Evolutionary conservation across 768 basidiomycete species (phyloP).

Genomic region (Collybia nuda): DNA sequence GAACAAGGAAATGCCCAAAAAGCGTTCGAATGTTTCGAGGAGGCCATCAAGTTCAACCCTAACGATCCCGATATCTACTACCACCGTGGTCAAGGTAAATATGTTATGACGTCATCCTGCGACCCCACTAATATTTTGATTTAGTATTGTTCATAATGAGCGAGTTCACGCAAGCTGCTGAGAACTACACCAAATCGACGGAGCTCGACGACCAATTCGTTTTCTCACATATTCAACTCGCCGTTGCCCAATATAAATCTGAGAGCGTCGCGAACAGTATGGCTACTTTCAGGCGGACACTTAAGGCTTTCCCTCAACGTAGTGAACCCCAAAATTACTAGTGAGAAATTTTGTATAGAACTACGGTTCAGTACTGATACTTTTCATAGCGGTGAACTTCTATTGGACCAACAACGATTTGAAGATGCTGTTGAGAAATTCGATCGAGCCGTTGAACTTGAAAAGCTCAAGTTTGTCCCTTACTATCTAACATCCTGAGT

Average conservation of each 20-base stretch:
- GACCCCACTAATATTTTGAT: background rate
- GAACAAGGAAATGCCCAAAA: slow-evolving; percentile 81
- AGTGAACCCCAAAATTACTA: slow-evolving; percentile 96
- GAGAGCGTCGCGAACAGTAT: slow-evolving; percentile 78
- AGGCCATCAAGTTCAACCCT: slow-evolving; percentile 79
- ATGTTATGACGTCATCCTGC: background rate
- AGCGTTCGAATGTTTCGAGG: slow-evolving; percentile 90
- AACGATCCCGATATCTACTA: slow-evolving; percentile 96
- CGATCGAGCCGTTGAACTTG: slow-evolving; percentile 87
- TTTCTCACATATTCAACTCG: slow-evolving; percentile 96
- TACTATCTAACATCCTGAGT: background rate
- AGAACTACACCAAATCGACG: slow-evolving; percentile 91
- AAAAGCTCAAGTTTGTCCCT: slow-evolving; percentile 65
- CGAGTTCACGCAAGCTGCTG: slow-evolving; percentile 81
- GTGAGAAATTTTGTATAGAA: slow-evolving; percentile 42
- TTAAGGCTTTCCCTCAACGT: slow-evolving; percentile 80
- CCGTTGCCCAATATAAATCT: slow-evolving; percentile 95
- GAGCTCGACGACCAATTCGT: slow-evolving; percentile 86
- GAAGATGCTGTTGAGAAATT: slow-evolving; percentile 90
- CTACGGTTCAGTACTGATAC: background rate
- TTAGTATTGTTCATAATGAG: slow-evolving; percentile 93
- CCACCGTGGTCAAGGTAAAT: slow-evolving; percentile 91
- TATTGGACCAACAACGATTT: slow-evolving; percentile 89
- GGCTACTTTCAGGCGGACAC: slow-evolving; percentile 85
- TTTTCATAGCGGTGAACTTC: slow-evolving; percentile 79